These are phyloP conservation scores for Pholiota adiposa DNA, from an alignment of 1,284 basidiomycete species.

Conservation along the genomic window DNA sequence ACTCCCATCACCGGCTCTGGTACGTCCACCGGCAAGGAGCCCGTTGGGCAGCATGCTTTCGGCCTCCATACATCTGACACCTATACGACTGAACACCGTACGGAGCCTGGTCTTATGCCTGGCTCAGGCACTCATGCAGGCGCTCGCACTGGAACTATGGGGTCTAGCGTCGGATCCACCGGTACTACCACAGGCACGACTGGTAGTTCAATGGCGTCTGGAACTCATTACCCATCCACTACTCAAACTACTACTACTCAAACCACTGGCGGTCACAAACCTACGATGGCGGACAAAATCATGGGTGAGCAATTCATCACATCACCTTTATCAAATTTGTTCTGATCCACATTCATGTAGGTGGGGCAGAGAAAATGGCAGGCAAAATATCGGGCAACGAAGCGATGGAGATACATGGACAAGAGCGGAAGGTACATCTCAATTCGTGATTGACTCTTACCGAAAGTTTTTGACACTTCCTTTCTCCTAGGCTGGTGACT, in stretches of 20 bases:
- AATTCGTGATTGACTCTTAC: no score
- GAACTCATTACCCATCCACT: neutral
- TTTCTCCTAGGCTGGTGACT: no score
- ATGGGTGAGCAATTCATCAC: neutral
- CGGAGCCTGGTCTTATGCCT: neutral
- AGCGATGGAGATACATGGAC: neutral
- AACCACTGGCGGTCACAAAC: neutral
- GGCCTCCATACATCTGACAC: neutral
- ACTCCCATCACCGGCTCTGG: neutral
- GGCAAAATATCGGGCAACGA: neutral
- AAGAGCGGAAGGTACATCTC: neutral
- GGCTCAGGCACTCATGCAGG: neutral
- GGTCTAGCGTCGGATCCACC: neutral
- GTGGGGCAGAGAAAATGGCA: constrained; percentile 1
- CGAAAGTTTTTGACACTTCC: no score
- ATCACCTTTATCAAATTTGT: neutral
- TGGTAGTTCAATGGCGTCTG: neutral
- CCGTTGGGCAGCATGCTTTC: neutral
- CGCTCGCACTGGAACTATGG: neutral
- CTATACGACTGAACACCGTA: neutral
- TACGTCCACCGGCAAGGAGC: neutral
- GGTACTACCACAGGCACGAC: neutral
- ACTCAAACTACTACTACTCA: neutral
- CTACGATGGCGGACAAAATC: neutral
- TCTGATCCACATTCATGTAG: no score